A percentile compares a stretch with the other conserved stretches of the same genome.
These are phyloP conservation scores for Podospora fimiseda DNA, from an alignment of 495 filamentous ascomycete species.

Conservation along the genomic window DNA sequence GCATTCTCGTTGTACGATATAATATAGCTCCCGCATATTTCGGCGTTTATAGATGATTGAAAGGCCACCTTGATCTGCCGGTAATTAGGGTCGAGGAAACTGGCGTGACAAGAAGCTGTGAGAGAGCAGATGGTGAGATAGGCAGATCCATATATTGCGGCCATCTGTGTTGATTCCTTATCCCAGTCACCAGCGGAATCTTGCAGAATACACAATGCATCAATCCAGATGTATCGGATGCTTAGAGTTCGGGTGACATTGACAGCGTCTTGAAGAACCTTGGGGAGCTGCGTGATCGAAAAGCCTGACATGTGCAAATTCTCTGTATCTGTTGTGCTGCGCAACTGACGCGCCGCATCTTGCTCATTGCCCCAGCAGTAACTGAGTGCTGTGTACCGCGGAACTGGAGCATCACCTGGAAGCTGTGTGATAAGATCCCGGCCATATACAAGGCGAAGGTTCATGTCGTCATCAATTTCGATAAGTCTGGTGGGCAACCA, in stretches of 20 bases:
- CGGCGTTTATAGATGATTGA: not conserved
- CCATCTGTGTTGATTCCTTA: not conserved
- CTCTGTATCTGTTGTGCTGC: not conserved
- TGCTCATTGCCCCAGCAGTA: not conserved
- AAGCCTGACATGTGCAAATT: not conserved
- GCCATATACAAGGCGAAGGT: not conserved
- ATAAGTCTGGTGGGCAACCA: not conserved
- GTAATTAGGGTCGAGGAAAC: not conserved
- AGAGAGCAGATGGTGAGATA: not conserved
- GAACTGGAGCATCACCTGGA: not conserved
- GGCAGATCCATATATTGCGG: not conserved
- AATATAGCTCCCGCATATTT: not conserved
- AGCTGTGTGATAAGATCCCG: not conserved
- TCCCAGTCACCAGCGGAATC: slow-evolving; percentile 2
- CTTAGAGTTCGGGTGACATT: not conserved
- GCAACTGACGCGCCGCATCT: not conserved
- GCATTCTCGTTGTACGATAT: not conserved
- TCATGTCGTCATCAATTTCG: not conserved
- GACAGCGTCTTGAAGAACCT: slow-evolving; percentile 2
- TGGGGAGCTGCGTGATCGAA: not conserved
- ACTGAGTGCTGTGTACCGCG: not conserved
- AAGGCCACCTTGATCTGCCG: not conserved
- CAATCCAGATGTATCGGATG: slow-evolving; percentile 2
- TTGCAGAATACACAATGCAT: slow-evolving; percentile 5
- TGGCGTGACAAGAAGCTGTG: not conserved